Evolutionary conservation across 768 basidiomycete genomes (phyloP).

Genomic region (Asterophora lycoperdoides): DNA sequence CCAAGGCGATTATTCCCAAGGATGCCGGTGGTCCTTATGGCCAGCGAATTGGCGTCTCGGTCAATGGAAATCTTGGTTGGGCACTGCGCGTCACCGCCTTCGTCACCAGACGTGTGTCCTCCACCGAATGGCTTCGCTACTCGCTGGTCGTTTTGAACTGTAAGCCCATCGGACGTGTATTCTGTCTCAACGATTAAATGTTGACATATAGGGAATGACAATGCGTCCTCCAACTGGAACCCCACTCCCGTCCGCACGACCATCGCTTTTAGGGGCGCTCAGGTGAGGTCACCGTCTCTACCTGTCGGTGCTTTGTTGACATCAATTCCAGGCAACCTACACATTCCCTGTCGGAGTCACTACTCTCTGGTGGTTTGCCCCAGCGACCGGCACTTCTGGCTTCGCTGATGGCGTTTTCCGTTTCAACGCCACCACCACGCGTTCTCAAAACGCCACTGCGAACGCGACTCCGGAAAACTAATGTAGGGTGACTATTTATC

Average conservation of each 20-base stretch:
- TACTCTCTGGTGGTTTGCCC: constrained; percentile 48
- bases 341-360: constrained; percentile 77
- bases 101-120: constrained; percentile 49
- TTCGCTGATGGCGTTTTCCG: constrained; percentile 1
- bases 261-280: constrained; percentile 60
- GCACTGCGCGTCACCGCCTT: constrained; percentile 64
- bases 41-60: constrained; percentile 59
- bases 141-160: constrained; percentile 74
- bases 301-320: not conserved
- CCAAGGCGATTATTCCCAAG: constrained; percentile 67
- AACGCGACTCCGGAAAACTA: constrained; percentile 3
- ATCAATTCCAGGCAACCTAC: constrained; percentile 49
- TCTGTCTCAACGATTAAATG: not conserved
- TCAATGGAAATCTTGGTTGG: constrained; percentile 53
- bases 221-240: constrained; percentile 45
- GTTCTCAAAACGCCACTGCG: not conserved
- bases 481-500: not conserved
- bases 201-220: constrained; percentile 41
- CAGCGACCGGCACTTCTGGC: constrained; percentile 7
- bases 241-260: constrained; percentile 51
- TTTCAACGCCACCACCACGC: constrained; percentile 10
- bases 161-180: constrained; percentile 20
- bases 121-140: constrained; percentile 59
- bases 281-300: constrained; percentile 33
- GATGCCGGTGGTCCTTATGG: constrained; percentile 67